Evolutionary conservation across 108 stramenopile species (phyloP).

Genomic region (Mediolabrus comicus): DNA sequence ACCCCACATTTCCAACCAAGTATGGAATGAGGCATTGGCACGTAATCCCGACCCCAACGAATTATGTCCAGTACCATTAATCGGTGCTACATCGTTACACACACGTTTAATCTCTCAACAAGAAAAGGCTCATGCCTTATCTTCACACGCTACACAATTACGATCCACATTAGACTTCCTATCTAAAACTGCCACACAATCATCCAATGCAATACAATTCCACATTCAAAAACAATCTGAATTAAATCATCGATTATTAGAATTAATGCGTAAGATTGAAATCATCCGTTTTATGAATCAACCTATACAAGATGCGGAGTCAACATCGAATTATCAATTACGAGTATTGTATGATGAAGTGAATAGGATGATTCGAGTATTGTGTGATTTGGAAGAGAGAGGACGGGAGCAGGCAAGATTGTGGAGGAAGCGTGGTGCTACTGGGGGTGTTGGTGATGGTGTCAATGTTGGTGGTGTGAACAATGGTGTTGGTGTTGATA

Average conservation of each 20-base stretch:
- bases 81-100: conserved; percentile 67
- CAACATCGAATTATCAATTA: conserved; percentile 46
- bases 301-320: conserved; percentile 66
- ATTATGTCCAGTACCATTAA: conserved; percentile 60
- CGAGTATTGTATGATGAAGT: conserved; percentile 12
- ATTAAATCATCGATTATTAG: conserved; percentile 53
- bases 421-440: conserved; percentile 29
- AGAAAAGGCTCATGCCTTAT: conserved; percentile 46
- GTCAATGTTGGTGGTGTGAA: not conserved
- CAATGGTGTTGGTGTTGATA: not conserved
- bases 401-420: conserved; percentile 22
- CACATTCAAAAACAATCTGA: conserved; percentile 39
- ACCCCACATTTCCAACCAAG: conserved; percentile 54
- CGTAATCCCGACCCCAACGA: conserved; percentile 75
- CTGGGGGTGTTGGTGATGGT: conserved; percentile 1
- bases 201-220: conserved; percentile 16
- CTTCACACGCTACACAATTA: conserved; percentile 32
- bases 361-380: not conserved
- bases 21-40: conserved; percentile 80
- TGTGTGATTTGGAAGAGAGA: conserved; percentile 30
- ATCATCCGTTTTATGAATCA: conserved; percentile 70
- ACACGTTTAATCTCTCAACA: conserved; percentile 64
- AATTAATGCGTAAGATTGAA: conserved; percentile 75
- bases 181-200: not conserved
- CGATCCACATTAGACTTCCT: conserved; percentile 20